phyloP scores from a whole-genome alignment of 177 flowering plant species.

The Vitis hybrid region DNA sequence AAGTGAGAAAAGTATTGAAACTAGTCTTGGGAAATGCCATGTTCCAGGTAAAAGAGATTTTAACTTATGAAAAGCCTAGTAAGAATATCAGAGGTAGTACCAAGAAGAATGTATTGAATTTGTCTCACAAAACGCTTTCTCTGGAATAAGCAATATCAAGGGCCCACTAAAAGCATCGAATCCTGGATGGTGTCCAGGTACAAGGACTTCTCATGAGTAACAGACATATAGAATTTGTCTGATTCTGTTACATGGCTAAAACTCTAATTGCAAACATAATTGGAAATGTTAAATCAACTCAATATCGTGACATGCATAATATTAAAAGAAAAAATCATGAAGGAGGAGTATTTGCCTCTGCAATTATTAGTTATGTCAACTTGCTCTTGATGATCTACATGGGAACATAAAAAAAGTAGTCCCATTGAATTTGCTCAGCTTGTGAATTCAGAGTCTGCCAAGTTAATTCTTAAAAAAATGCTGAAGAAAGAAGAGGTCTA shows the following conservation, averaged over 20 bases:
- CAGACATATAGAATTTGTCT: too few species aligned
- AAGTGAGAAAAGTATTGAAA: background rate
- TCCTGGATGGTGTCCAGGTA: background rate
- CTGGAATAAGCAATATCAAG: background rate
- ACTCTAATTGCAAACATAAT: too few species aligned
- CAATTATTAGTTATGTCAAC: too few species aligned
- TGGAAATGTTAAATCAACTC: too few species aligned
- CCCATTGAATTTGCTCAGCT: background rate
- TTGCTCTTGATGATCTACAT: too few species aligned
- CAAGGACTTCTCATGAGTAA: background rate
- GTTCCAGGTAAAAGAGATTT: background rate
- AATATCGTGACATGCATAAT: too few species aligned
- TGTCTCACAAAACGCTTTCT: too few species aligned
- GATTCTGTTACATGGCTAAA: too few species aligned
- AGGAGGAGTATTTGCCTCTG: too few species aligned
- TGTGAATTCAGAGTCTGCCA: background rate
- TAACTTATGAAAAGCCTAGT: background rate
- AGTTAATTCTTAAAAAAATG: background rate
- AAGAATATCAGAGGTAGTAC: background rate
- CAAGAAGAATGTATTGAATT: too few species aligned
- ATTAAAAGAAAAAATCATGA: too few species aligned
- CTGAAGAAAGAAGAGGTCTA: constrained; percentile 20
- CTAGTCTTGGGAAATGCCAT: background rate
- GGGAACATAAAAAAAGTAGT: background rate
- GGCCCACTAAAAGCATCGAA: too few species aligned